Conservation (phyloP, 257 asterid species). For the Solanum ossicruentum region DNA sequence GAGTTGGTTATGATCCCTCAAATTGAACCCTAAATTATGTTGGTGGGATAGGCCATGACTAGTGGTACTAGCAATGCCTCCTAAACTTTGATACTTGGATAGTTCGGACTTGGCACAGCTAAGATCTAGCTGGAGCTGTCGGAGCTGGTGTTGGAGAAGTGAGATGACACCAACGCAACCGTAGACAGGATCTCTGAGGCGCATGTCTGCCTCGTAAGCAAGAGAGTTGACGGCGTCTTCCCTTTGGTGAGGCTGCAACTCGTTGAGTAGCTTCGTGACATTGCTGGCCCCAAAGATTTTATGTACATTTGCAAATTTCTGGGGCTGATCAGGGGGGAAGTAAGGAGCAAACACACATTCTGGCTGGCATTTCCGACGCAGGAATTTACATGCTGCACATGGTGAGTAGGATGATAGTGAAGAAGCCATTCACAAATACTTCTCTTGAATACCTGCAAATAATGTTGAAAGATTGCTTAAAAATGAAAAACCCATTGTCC, state of each 20-base stretch:
- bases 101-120: conserved; percentile 70
- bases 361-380: conserved; percentile 63
- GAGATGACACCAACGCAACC: conserved; percentile 81
- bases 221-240: conserved; percentile 65
- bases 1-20: conserved; percentile 31
- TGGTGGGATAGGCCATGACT: conserved; percentile 29
- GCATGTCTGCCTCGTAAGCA: conserved; percentile 69
- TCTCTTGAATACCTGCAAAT: not conserved
- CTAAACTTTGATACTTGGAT: conserved; percentile 48
- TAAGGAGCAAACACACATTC: conserved; percentile 70
- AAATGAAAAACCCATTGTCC: too few relatives aligned
- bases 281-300: conserved; percentile 68
- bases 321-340: conserved; percentile 74
- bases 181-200: conserved; percentile 71
- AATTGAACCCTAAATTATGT: conserved; percentile 24
- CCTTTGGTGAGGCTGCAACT: conserved; percentile 63
- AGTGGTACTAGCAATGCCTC: conserved; percentile 5
- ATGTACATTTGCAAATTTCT: conserved; percentile 60
- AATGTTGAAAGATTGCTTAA: too few relatives aligned
- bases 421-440: conserved; percentile 3
- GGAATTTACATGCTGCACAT: conserved; percentile 71
- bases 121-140: conserved; percentile 64
- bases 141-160: conserved; percentile 73
- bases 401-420: conserved; percentile 54
- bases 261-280: conserved; percentile 61